phyloP scores from a whole-genome alignment of 2,329 filamentous ascomycete species.

The Fusarium pilosicola region DNA sequence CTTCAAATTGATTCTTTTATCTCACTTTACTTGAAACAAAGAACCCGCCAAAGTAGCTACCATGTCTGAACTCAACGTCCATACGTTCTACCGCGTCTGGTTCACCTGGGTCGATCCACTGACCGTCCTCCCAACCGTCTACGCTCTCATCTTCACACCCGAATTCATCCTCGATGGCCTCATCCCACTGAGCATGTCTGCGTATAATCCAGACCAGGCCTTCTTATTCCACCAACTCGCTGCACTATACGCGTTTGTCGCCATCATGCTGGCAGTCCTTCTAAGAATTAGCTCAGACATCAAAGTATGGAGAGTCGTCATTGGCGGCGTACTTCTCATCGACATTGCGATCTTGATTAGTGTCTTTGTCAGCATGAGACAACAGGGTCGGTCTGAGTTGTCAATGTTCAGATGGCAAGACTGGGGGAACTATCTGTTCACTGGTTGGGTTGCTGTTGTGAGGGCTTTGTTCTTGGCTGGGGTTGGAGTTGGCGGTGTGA shows the following conservation, averaged over 20 bases:
- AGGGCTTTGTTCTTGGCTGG: constrained; percentile 33
- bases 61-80: constrained; percentile 12
- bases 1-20: neutral
- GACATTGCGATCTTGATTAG: constrained; percentile 34
- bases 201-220: constrained; percentile 30
- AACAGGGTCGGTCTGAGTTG: constrained; percentile 22
- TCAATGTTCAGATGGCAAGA: constrained; percentile 21
- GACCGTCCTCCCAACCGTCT: constrained; percentile 23
- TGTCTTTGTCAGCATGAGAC: constrained; percentile 28
- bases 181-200: constrained; percentile 21
- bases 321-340: constrained; percentile 26
- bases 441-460: constrained; percentile 23
- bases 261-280: constrained; percentile 13
- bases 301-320: constrained; percentile 36
- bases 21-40: neutral
- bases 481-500: constrained; percentile 16
- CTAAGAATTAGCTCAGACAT: constrained; percentile 28
- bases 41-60: neutral
- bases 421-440: constrained; percentile 33
- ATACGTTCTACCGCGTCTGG: constrained; percentile 37
- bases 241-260: constrained; percentile 30
- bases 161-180: constrained; percentile 34
- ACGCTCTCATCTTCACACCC: constrained; percentile 19
- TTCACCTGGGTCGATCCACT: constrained; percentile 38
- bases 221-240: constrained; percentile 41